These are phyloP conservation scores for Atkinsonella hypoxylon DNA, from an alignment of 2,329 filamentous ascomycete species.

Conservation along the genomic window DNA sequence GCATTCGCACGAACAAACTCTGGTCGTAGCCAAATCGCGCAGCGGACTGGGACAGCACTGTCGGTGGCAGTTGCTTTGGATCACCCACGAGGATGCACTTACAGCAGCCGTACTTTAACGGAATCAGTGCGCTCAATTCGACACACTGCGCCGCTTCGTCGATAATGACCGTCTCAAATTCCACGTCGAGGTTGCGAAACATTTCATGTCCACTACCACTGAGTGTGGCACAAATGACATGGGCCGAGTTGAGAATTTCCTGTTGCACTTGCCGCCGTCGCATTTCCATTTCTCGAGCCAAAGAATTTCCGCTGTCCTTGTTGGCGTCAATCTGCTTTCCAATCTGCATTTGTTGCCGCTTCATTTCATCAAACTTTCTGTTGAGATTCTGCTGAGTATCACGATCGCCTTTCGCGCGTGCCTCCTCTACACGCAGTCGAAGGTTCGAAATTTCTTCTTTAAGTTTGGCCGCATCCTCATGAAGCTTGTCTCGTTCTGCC, in stretches of 20 bases:
- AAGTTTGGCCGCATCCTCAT: conserved; percentile 54
- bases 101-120: conserved; percentile 90
- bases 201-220: conserved; percentile 96
- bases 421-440: conserved; percentile 59
- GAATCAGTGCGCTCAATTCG: conserved; percentile 90
- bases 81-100: conserved; percentile 97
- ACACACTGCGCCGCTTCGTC: conserved; percentile 98
- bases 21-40: conserved; percentile 92
- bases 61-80: conserved; percentile 92
- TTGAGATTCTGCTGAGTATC: conserved; percentile 44
- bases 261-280: conserved; percentile 77
- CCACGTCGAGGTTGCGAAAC: conserved; percentile 86
- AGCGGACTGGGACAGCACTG: conserved; percentile 87
- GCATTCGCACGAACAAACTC: conserved; percentile 97
- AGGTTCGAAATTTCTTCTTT: conserved; percentile 63
- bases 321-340: conserved; percentile 76
- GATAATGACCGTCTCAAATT: conserved; percentile 97
- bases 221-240: conserved; percentile 89
- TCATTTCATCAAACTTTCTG: conserved; percentile 66
- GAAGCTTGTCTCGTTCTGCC: conserved; percentile 45
- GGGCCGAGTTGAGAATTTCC: conserved; percentile 77
- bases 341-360: conserved; percentile 59
- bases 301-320: conserved; percentile 74
- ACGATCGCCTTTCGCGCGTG: conserved; percentile 42
- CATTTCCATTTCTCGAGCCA: conserved; percentile 74